Conservation (phyloP, 23 red algal species). For the Gracilaria gracilis region DNA sequence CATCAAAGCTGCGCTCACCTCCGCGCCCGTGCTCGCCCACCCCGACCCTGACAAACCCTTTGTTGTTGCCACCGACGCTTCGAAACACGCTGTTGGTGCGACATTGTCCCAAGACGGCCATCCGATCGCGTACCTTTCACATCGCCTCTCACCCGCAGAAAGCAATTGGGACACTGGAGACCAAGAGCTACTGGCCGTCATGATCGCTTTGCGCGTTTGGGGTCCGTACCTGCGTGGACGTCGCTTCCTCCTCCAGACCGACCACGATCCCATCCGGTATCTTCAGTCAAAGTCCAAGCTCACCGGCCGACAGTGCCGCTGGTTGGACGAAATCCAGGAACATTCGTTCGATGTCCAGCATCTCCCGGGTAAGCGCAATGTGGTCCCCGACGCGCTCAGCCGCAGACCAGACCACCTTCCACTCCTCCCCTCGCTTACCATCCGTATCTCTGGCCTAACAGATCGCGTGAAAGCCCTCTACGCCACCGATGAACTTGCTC, state of each 20-base stretch:
- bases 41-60: not conserved
- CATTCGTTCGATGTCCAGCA: conserved; percentile 16
- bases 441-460: not conserved
- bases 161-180: not conserved
- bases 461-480: not conserved
- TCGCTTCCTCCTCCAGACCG: not conserved
- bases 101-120: not conserved
- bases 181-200: not conserved
- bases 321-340: conserved; percentile 52
- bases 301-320: conserved; percentile 25
- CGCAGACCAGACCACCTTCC: not conserved
- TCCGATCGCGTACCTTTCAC: not conserved
- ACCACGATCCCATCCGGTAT: conserved; percentile 44
- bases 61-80: not conserved
- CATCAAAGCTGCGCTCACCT: not conserved
- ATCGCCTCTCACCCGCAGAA: not conserved
- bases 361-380: conserved; percentile 7
- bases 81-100: not conserved
- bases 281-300: conserved; percentile 40
- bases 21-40: not conserved
- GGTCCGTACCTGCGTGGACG: conserved; percentile 2
- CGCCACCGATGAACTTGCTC: not conserved
- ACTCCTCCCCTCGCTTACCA: not conserved
- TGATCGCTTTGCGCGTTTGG: not conserved
- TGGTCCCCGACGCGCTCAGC: conserved; percentile 18